Conservation (phyloP, 495 filamentous ascomycete species). For the Penicillium crystallinum region DNA sequence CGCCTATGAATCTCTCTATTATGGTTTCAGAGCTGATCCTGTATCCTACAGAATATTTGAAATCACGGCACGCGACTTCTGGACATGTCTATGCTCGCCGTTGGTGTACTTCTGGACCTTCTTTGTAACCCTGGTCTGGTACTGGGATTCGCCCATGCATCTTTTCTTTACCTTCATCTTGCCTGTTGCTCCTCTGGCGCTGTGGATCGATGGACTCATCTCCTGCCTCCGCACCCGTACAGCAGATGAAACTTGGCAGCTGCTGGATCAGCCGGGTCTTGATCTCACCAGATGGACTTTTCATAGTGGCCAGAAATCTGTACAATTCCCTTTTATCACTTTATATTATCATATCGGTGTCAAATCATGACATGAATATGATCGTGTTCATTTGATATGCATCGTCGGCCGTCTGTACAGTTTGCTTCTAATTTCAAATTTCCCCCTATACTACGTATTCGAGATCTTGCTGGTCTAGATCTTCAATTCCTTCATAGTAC, state of each 20-base stretch:
- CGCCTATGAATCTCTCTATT: neutral
- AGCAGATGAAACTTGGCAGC: slow-evolving; percentile 53
- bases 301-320: slow-evolving; percentile 41
- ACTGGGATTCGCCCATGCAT: slow-evolving; percentile 52
- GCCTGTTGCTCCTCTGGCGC: slow-evolving; percentile 57
- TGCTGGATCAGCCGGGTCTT: slow-evolving; percentile 49
- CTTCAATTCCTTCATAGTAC: too few species aligned
- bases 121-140: slow-evolving; percentile 53
- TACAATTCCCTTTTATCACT: slow-evolving; percentile 23
- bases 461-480: too few species aligned
- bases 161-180: slow-evolving; percentile 61
- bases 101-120: slow-evolving; percentile 51
- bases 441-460: too few species aligned
- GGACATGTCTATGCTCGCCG: slow-evolving; percentile 49
- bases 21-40: neutral
- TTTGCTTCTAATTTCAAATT: too few species aligned
- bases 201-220: slow-evolving; percentile 63
- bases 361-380: neutral
- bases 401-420: too few species aligned
- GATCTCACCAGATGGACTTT: slow-evolving; percentile 49
- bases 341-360: slow-evolving; percentile 13
- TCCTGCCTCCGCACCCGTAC: slow-evolving; percentile 61
- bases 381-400: too few species aligned
- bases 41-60: slow-evolving; percentile 56
- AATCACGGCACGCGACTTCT: slow-evolving; percentile 56